Conservation (phyloP, 129 eudicot species). For the Flaveria linearis region DNA sequence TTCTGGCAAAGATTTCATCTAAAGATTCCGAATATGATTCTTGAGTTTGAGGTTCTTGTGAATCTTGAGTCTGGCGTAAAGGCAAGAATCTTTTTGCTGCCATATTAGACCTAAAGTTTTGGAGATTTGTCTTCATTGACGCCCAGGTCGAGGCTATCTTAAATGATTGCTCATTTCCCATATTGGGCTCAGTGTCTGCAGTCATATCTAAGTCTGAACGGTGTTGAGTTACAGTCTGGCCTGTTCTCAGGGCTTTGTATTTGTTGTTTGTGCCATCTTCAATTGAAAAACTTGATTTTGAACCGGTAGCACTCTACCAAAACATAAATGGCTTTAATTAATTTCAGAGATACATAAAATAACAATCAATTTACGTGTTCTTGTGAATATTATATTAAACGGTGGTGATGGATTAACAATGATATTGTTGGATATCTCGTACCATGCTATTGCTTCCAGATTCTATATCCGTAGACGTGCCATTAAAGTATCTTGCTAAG, state of each 20-base stretch:
- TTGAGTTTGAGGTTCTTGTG: constrained; percentile 33
- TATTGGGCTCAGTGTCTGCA: constrained; percentile 5
- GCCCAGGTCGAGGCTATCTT: constrained; percentile 64
- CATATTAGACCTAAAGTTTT: constrained; percentile 55
- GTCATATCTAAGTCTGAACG: too few species aligned
- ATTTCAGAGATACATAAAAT: too few species aligned
- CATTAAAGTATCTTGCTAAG: constrained; percentile 73
- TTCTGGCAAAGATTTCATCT: constrained; percentile 78
- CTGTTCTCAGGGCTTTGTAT: constrained; percentile 46
- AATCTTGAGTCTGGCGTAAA: constrained; percentile 50
- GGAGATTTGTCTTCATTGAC: constrained; percentile 65
- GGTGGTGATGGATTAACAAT: background rate
- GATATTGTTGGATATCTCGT: constrained; percentile 5
- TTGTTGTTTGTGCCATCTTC: constrained; percentile 5
- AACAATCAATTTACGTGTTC: background rate
- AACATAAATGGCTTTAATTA: background rate
- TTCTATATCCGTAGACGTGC: constrained; percentile 60
- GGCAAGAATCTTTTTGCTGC: constrained; percentile 67
- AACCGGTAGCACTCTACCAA: constrained; percentile 43
- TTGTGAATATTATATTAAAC: background rate
- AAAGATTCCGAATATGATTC: constrained; percentile 63
- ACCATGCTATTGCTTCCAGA: constrained; percentile 52
- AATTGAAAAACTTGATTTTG: constrained; percentile 35
- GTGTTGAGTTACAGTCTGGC: constrained; percentile 17
- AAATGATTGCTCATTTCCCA: constrained; percentile 35